Evolutionary conservation across 2,329 filamentous ascomycete genomes (phyloP).

Genomic region (Mariannaea sp.): DNA sequence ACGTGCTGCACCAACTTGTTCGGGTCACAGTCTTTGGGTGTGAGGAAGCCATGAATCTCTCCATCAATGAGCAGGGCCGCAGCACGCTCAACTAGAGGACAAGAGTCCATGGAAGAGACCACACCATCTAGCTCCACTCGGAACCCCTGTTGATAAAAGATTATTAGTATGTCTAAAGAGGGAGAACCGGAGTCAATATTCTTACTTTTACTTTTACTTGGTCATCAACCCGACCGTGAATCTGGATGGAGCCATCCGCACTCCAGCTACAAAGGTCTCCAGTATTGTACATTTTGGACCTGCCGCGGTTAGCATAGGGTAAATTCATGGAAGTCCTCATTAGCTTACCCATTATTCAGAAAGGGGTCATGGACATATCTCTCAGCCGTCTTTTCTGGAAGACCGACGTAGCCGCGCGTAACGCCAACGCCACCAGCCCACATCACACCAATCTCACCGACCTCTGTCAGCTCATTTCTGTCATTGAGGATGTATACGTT

Average conservation of each 20-base stretch:
- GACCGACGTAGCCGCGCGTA: constrained; percentile 59
- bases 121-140: constrained; percentile 66
- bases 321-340: not conserved
- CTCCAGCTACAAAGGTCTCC: constrained; percentile 62
- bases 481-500: constrained; percentile 60
- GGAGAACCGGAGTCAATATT: not conserved
- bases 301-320: not conserved
- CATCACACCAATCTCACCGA: constrained; percentile 57
- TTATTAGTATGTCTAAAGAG: not conserved
- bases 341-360: constrained; percentile 52
- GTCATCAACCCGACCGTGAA: constrained; percentile 61
- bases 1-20: constrained; percentile 47
- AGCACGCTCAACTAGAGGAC: constrained; percentile 51
- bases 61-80: constrained; percentile 53
- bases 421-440: constrained; percentile 60
- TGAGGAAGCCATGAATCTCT: constrained; percentile 56
- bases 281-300: constrained; percentile 61
- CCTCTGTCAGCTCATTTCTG: constrained; percentile 46
- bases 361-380: constrained; percentile 58
- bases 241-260: constrained; percentile 57
- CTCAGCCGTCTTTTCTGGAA: constrained; percentile 55
- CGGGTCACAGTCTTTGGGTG: constrained; percentile 42
- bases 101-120: constrained; percentile 51
- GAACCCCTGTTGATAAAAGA: constrained; percentile 52
- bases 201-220: constrained; percentile 63